Percentiles rank a stretch among this genome's conserved stretches.
Evolutionary conservation across 148 eudicot genomes (phyloP).

Genomic region (Camellia granthamiana): DNA sequence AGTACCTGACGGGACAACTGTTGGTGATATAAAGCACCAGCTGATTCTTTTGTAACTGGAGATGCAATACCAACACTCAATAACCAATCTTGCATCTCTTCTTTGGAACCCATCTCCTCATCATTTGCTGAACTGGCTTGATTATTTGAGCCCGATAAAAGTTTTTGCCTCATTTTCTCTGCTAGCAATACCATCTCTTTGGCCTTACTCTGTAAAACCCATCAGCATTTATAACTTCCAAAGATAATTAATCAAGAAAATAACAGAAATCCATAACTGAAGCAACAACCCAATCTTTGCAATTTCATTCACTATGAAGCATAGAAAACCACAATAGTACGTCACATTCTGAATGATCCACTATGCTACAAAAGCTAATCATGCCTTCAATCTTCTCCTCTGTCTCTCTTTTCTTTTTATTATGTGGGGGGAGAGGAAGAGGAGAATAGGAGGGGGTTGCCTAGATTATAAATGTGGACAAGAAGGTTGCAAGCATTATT

Average conservation of each 20-base stretch:
- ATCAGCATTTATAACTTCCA: neutral
- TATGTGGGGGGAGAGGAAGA: too few species aligned
- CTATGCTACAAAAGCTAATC: neutral
- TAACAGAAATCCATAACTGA: neutral
- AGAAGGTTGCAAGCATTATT: too few species aligned
- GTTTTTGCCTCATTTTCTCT: conserved; percentile 93
- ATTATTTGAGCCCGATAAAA: conserved; percentile 63
- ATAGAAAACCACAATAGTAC: neutral
- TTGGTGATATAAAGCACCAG: conserved; percentile 97
- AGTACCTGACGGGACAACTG: conserved; percentile 96
- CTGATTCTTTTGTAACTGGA: conserved; percentile 97
- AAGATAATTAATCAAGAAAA: neutral
- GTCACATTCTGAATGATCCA: neutral
- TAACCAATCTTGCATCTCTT: conserved; percentile 95
- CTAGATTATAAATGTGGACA: too few species aligned
- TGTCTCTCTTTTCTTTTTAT: too few species aligned
- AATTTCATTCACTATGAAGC: neutral
- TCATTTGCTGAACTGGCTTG: conserved; percentile 53
- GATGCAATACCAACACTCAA: conserved; percentile 95
- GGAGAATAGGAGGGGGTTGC: too few species aligned
- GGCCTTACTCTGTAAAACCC: conserved; percentile 71
- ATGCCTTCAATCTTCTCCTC: too few species aligned
- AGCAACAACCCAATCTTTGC: neutral
- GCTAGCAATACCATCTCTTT: conserved; percentile 98
- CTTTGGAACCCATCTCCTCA: conserved; percentile 87